Evolutionary conservation across 805 yeast genomes (phyloP), one percentile per base, ranked within the genome.

Genomic region (Ogataea wickerhamii): DNA sequence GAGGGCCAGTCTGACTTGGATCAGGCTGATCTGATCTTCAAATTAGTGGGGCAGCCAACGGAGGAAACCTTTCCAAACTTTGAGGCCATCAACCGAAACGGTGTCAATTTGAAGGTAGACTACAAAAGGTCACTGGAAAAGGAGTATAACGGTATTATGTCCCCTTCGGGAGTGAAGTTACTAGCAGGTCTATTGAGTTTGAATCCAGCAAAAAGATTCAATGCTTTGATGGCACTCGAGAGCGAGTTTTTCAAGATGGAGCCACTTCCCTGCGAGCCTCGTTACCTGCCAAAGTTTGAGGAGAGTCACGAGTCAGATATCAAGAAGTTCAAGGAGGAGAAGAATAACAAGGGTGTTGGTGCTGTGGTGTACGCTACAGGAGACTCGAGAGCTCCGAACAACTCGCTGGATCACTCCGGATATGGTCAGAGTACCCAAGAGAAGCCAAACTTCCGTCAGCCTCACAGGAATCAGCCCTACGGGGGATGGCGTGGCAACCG

Each of bases 301-400:
- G 95, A 89, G 46, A 78, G 95, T 44, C 97, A 93, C 58, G 98
- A 91, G 60, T 74, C 88, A 18, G 96, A 87, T 60, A 76, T 76
- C 33, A 76, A 77, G 45, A 68, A 77, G 46, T 70, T 73, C 63
- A 71, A 70, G 58, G 66, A 66, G 55, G 73, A 59, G 42, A 47
- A 35, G 28, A 29, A 29, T 29, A 41, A 45, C 21, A 32, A 30
- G 2, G 23, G 35, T 6, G 45, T 28, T 4, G 25, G 34, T 4
- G 16, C 34, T 2, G 33, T 25, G 11, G 38, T 29, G 5, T n/a
- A n/a, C n/a, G n/a, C n/a, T n/a, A n/a, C n/a, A n/a, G n/a, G n/a
- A n/a, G n/a, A n/a, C n/a, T 16, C 26, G 7, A 32, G 40, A 5
- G 48, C 51, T 1, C 44, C 49, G 4, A 40, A 45, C 36, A 35